phyloP scores from a whole-genome alignment of 2,329 filamentous ascomycete species.

The Colletotrichum sp. region DNA sequence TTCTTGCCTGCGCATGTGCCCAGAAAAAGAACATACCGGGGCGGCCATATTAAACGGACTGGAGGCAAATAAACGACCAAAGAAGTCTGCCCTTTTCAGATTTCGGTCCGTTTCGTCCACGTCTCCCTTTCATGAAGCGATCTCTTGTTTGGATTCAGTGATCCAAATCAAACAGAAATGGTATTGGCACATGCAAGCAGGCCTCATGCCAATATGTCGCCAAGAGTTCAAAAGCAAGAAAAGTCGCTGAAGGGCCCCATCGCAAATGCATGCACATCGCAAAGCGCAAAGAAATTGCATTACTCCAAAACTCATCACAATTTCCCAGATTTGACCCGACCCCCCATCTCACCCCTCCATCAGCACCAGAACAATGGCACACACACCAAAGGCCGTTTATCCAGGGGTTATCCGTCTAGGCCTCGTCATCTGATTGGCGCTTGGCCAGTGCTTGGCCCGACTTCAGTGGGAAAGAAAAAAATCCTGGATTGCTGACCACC shows the following conservation, averaged over 20 bases:
- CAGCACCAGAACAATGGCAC: not conserved
- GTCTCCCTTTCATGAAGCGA: not conserved
- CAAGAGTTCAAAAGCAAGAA: not conserved
- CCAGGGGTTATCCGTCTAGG: slow-evolving; percentile 5
- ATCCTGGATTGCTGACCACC: not conserved
- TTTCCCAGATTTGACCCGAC: not conserved
- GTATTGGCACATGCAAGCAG: not conserved
- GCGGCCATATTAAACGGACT: not conserved
- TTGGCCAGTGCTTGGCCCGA: slow-evolving; percentile 10
- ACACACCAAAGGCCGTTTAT: not conserved
- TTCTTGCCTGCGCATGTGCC: not conserved
- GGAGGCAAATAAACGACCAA: not conserved
- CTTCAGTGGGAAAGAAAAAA: not conserved
- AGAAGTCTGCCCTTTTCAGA: not conserved
- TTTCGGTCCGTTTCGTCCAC: not conserved
- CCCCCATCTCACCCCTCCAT: not conserved
- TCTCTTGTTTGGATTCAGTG: not conserved
- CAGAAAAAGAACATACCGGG: not conserved
- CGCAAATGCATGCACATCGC: not conserved
- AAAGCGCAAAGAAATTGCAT: slow-evolving; percentile 11
- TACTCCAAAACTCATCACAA: not conserved
- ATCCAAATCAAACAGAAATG: not conserved
- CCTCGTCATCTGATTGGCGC: slow-evolving; percentile 11
- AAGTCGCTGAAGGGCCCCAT: not conserved
- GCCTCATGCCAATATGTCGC: not conserved